Evolutionary conservation across 169 alveolate genomes (phyloP).

Genomic region (Eimeria mitis): DNA sequence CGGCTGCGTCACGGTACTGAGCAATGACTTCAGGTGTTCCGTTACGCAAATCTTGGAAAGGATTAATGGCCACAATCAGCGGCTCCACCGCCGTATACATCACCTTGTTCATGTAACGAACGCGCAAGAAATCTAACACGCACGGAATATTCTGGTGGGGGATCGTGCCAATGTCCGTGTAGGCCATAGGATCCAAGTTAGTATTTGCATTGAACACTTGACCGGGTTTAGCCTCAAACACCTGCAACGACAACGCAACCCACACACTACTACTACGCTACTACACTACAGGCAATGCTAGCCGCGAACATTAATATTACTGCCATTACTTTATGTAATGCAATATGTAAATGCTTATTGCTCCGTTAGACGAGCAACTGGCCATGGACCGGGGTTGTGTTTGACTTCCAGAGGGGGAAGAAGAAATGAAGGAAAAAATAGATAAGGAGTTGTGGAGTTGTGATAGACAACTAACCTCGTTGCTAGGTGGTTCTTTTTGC

Average conservation of each 20-base stretch:
- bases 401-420: neutral
- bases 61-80: constrained; percentile 94
- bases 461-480: constrained; percentile 19
- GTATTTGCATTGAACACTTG: constrained; percentile 69
- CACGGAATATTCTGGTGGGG: constrained; percentile 95
- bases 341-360: too few relatives aligned
- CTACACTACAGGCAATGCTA: too few relatives aligned
- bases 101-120: constrained; percentile 91
- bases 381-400: too few relatives aligned
- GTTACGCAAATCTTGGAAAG: constrained; percentile 93
- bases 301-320: too few relatives aligned
- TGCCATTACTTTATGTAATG: neutral
- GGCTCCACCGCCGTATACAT: constrained; percentile 95
- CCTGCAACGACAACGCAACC: constrained; percentile 4
- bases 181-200: constrained; percentile 90
- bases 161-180: constrained; percentile 94
- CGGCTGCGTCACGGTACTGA: constrained; percentile 89
- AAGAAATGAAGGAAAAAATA: neutral
- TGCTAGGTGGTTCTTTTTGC: constrained; percentile 91
- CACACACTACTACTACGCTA: neutral
- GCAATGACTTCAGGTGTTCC: constrained; percentile 90
- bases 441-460: neutral
- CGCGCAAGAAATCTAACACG: constrained; percentile 93
- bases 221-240: constrained; percentile 16
- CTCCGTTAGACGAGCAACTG: too few relatives aligned